phyloP scores from a whole-genome alignment of 2,329 filamentous ascomycete species.

The Microcera coccophila region DNA sequence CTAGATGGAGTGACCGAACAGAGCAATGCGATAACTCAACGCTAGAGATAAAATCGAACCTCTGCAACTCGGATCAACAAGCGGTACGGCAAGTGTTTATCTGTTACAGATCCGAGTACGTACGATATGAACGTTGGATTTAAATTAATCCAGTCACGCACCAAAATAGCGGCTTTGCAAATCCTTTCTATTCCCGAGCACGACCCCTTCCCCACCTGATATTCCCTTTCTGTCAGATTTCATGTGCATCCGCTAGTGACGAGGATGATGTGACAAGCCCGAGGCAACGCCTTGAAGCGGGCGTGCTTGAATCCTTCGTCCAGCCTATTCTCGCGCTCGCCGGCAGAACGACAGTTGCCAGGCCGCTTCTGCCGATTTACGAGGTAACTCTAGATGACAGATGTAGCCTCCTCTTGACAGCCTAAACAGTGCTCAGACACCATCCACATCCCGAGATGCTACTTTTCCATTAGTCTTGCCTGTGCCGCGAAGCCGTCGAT shows the following conservation, averaged over 20 bases:
- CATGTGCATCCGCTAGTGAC: constrained; percentile 25
- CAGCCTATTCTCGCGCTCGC: constrained; percentile 3
- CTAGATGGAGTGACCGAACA: no score
- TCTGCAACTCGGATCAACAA: no score
- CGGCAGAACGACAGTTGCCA: background rate
- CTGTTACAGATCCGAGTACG: no score
- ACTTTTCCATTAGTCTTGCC: constrained; percentile 8
- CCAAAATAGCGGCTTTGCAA: constrained; percentile 13
- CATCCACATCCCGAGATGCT: no score
- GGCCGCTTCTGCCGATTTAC: background rate
- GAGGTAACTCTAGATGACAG: no score
- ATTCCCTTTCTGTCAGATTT: constrained; percentile 12
- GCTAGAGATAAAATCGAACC: no score
- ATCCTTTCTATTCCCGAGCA: constrained; percentile 18
- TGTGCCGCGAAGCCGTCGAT: constrained; percentile 8
- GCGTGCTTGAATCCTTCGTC: constrained; percentile 8
- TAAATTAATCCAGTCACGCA: constrained; percentile 2
- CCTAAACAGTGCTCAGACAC: no score
- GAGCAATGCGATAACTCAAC: no score
- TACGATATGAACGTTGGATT: no score
- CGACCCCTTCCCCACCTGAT: constrained; percentile 9
- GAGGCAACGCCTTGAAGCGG: constrained; percentile 12
- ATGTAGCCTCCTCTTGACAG: no score
- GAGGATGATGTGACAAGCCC: constrained; percentile 20
- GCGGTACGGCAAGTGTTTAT: no score